Conservation (phyloP, 805 yeast species). For the Myxozyma neotropica region DNA sequence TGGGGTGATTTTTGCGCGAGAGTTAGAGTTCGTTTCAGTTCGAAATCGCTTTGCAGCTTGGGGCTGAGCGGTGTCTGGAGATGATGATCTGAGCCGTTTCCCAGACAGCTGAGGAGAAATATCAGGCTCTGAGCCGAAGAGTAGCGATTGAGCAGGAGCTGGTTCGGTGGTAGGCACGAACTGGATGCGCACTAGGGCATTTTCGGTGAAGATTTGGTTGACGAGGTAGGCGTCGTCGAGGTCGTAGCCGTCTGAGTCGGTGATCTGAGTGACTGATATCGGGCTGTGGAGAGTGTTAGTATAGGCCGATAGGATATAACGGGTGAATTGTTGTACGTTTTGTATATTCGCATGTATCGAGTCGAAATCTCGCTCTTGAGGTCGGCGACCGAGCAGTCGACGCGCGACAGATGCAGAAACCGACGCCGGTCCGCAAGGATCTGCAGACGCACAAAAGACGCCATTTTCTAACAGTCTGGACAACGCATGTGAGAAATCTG, state of each 20-base stretch:
- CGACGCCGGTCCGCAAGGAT: background rate
- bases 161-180: background rate
- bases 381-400: background rate
- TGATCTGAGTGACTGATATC: background rate
- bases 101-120: background rate
- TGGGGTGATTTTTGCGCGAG: no score
- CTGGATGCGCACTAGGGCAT: conserved; percentile 10
- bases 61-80: no score
- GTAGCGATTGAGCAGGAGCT: background rate
- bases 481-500: no score
- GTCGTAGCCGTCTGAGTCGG: conserved; percentile 22
- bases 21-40: no score
- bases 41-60: no score
- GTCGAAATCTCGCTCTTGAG: background rate
- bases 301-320: background rate
- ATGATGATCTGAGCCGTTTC: background rate
- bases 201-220: conserved; percentile 17
- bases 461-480: background rate
- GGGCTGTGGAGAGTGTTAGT: background rate
- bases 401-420: conserved; percentile 5
- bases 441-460: conserved; percentile 1
- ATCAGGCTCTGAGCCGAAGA: background rate
- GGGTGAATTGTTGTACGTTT: background rate
- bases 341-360: conserved; percentile 3
- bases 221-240: conserved; percentile 29